Percentiles rank a stretch among this genome's conserved stretches.
Conservation (phyloP, 805 yeast genomes). For the Diddensiella transvaalensis region DNA sequence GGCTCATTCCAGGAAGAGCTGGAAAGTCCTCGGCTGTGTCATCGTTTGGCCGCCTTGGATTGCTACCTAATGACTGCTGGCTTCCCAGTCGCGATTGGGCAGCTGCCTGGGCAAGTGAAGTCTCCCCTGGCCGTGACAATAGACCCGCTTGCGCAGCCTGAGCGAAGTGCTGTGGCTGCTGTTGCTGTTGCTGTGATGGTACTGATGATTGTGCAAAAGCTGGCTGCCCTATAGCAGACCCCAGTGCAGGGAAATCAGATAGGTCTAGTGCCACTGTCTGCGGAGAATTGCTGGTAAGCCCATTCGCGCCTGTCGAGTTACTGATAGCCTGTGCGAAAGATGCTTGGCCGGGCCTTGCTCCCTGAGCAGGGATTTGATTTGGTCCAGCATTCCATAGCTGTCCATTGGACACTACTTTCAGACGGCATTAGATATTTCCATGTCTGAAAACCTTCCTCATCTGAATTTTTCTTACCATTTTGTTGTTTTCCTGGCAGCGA, state of each 20-base stretch:
- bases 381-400: conserved; percentile 5
- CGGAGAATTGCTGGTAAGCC: conserved; percentile 7
- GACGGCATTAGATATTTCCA: background rate
- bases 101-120: background rate
- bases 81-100: conserved; percentile 5
- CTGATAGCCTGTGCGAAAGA: conserved; percentile 16
- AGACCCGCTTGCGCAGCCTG: conserved; percentile 7
- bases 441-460: too few relatives aligned
- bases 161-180: conserved; percentile 6
- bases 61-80: background rate
- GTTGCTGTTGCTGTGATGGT: conserved; percentile 6
- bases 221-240: conserved; percentile 17
- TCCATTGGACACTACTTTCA: conserved; percentile 1
- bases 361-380: conserved; percentile 1
- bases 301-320: background rate
- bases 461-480: conserved; percentile 4
- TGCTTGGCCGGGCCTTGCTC: background rate
- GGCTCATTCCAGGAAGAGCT: conserved; percentile 19
- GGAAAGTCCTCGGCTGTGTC: conserved; percentile 20
- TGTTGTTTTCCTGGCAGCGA: background rate
- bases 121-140: conserved; percentile 8
- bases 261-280: conserved; percentile 20
- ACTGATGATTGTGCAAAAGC: background rate
- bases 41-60: background rate
- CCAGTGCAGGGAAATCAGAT: conserved; percentile 28